Conservation (phyloP, 441 rosid species). For the Omphalea diandra region DNA sequence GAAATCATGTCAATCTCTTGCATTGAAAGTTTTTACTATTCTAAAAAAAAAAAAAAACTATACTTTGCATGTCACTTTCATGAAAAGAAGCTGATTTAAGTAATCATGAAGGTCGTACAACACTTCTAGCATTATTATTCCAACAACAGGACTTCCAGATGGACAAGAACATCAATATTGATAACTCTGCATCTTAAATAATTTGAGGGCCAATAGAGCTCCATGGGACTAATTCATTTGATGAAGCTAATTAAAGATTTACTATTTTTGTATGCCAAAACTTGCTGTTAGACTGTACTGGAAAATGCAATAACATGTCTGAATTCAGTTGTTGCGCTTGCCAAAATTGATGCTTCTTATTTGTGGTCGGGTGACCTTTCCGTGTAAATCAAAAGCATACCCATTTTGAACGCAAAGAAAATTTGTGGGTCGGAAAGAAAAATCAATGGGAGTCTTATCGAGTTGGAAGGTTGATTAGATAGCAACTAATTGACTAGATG, state of each 20-base stretch:
- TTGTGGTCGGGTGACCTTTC: neutral
- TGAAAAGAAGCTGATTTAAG: no score
- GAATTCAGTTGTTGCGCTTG: neutral
- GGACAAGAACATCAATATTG: no score
- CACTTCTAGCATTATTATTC: no score
- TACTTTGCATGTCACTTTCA: no score
- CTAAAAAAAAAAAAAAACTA: no score
- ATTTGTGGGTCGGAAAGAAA: neutral
- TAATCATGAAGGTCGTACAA: no score
- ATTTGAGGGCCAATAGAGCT: neutral
- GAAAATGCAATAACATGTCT: neutral
- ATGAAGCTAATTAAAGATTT: neutral
- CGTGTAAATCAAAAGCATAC: neutral
- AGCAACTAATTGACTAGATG: neutral
- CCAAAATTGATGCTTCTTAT: neutral
- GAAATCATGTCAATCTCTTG: no score
- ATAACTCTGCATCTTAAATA: no score
- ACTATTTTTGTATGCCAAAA: slow-evolving; percentile 3
- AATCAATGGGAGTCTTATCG: slow-evolving; percentile 3
- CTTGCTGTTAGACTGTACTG: neutral
- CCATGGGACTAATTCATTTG: neutral
- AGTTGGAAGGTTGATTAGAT: neutral
- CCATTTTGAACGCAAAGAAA: neutral
- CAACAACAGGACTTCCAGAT: neutral
- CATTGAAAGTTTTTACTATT: no score